Evolutionary conservation across 1,139 yeast genomes (phyloP).

Genomic region (Spencermartinsiella ligniputridi): DNA sequence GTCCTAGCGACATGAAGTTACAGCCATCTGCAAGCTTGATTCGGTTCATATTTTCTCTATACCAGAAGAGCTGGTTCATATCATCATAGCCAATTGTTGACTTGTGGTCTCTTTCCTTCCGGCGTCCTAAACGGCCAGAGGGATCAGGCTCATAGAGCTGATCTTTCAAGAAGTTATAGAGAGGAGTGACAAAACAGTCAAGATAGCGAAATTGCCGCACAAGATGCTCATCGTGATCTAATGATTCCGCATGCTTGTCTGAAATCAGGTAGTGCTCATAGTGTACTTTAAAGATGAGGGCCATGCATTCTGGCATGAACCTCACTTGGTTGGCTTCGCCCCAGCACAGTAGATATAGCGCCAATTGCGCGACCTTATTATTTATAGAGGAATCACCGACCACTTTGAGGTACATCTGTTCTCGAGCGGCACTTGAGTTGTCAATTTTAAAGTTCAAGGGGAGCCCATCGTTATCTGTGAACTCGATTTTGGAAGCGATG

Average conservation of each 20-base stretch:
- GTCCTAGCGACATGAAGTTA: conserved; percentile 43
- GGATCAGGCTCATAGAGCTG: conserved; percentile 41
- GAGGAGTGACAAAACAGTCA: conserved; percentile 68
- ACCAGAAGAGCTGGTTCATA: conserved; percentile 82
- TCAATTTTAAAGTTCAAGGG: conserved; percentile 36
- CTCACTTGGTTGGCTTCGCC: conserved; percentile 84
- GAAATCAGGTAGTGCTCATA: conserved; percentile 56
- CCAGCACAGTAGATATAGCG: conserved; percentile 73
- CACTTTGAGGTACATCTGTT: conserved; percentile 4
- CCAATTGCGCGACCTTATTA: conserved; percentile 61
- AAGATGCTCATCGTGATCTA: not conserved
- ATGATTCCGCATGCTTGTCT: not conserved
- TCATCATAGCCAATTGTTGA: conserved; percentile 81
- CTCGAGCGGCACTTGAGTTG: conserved; percentile 4
- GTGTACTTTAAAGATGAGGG: conserved; percentile 76
- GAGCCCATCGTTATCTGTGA: conserved; percentile 48
- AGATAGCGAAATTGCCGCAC: conserved; percentile 40
- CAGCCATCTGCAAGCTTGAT: conserved; percentile 42
- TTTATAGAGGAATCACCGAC: conserved; percentile 53
- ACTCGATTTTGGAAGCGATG: conserved; percentile 60
- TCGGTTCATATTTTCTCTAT: conserved; percentile 53
- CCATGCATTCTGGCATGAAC: conserved; percentile 81
- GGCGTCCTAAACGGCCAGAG: not conserved
- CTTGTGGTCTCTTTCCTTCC: conserved; percentile 52
- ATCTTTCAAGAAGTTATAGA: conserved; percentile 57